phyloP scores from a whole-genome alignment of 306 rosid species.

The Acacia crassicarpa region DNA sequence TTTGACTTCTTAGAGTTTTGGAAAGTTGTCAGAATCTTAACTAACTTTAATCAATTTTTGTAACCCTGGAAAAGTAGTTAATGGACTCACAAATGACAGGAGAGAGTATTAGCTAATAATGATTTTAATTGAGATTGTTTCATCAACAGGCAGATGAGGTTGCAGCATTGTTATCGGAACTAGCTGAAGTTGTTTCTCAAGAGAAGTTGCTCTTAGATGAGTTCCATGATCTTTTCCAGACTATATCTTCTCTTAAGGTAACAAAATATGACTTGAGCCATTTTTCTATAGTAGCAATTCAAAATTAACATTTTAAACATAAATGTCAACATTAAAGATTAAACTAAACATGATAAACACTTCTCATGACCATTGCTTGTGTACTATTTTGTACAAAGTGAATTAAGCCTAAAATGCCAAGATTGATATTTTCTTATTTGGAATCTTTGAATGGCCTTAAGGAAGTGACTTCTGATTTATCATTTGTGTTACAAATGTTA shows the following conservation, averaged over 20 bases:
- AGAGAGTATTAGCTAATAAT: background rate
- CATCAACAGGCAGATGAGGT: constrained; percentile 50
- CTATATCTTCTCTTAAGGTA: constrained; percentile 59
- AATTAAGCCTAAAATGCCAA: background rate
- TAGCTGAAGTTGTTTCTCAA: constrained; percentile 61
- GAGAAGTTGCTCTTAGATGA: constrained; percentile 68
- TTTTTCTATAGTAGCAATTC: background rate
- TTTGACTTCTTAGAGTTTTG: background rate
- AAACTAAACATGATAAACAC: background rate
- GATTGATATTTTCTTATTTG: too few relatives aligned
- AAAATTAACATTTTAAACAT: background rate
- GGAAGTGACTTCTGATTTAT: background rate
- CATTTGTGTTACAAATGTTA: background rate
- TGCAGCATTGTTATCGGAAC: constrained; percentile 46
- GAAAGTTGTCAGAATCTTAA: background rate
- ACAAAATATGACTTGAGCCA: background rate
- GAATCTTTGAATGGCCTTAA: background rate
- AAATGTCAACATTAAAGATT: background rate
- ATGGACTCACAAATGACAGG: too few relatives aligned
- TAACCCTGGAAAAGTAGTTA: background rate
- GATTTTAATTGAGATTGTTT: constrained; percentile 2
- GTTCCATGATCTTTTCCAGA: constrained; percentile 42
- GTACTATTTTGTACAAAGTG: background rate
- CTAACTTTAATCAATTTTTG: too few relatives aligned
- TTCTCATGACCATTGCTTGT: background rate